Evolutionary conservation across 2,329 filamentous ascomycete genomes (phyloP), one percentile per base, ranked within the genome.

Genomic region (Chlorencoelia australis): DNA sequence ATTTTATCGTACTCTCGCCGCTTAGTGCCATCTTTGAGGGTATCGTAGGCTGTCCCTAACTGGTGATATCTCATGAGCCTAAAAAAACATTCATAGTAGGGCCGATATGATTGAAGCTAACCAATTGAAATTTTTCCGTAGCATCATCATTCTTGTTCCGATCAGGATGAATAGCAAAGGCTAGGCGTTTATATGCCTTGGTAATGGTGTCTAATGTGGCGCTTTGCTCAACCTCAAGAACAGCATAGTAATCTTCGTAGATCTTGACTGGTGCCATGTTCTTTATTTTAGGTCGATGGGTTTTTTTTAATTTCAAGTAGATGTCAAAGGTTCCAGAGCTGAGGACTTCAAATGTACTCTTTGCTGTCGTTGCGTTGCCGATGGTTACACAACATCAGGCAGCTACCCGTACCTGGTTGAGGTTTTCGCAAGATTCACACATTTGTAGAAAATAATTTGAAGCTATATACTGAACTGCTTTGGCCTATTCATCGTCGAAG

Each of bases 21-120:
- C 43, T 51, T 44, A 26, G 4, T 36, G 39, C 48, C 48, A 35
- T 60, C 52, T 15, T 52, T 56, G 30, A 61, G 45, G n/a, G 55
- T 60, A 36, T 59, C 56, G 38, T 61, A 60, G 21, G 59, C 59
- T 45, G 24, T 33, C 34, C 24, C 42, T 14, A 62, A 51, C 59
- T 61, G 38, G 14, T 35, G 37, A 27, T 21, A 7, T 11, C 17
- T 21, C 29, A 27, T 40, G 35, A n/a, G 35, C n/a, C 16, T 8
- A 22, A 15, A 21, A 37, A 18, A 22, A 33, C 15, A 41, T 5
- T 35, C 35, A 9, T n/a, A n/a, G n/a, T n/a, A n/a, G n/a, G n/a
- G n/a, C n/a, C n/a, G n/a, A n/a, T n/a, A n/a, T n/a, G n/a, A n/a
- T n/a, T n/a, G n/a, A n/a, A n/a, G n/a, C n/a, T n/a, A n/a, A 60